Evolutionary conservation across 2,329 filamentous ascomycete species (phyloP).

Genomic region (Metarhizium guizhouense): DNA sequence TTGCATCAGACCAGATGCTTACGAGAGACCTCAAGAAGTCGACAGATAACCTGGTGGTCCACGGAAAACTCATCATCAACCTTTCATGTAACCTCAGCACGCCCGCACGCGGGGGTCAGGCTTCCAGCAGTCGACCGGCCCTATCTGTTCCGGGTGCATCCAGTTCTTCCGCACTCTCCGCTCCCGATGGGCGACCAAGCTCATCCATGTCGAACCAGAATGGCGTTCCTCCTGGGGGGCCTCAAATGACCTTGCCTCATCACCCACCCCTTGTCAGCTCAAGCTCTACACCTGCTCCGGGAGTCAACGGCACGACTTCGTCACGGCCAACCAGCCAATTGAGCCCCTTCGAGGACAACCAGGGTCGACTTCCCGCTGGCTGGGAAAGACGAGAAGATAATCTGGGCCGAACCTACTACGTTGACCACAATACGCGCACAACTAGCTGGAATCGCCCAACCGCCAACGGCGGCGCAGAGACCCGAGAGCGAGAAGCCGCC

Average conservation of each 20-base stretch:
- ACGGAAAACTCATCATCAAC: slow-evolving; percentile 95
- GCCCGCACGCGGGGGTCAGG: slow-evolving; percentile 48
- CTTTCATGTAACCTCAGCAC: slow-evolving; percentile 79
- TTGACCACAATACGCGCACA: slow-evolving; percentile 93
- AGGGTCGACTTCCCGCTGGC: slow-evolving; percentile 81
- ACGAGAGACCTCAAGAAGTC: slow-evolving; percentile 96
- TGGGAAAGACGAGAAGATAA: slow-evolving; percentile 98
- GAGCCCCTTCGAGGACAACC: slow-evolving; percentile 93
- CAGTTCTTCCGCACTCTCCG: slow-evolving; percentile 32
- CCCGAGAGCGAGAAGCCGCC: slow-evolving; percentile 74
- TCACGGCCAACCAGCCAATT: slow-evolving; percentile 38
- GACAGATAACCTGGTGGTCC: slow-evolving; percentile 93
- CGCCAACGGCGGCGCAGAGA: slow-evolving; percentile 63
- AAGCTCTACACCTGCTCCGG: slow-evolving; percentile 25
- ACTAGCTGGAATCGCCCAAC: slow-evolving; percentile 94
- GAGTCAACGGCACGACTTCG: slow-evolving; percentile 20
- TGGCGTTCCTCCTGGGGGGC: slow-evolving; percentile 30
- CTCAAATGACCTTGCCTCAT: slow-evolving; percentile 32
- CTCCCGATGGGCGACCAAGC: slow-evolving; percentile 40
- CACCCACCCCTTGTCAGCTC: slow-evolving; percentile 42
- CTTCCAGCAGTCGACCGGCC: slow-evolving; percentile 37
- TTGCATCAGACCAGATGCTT: slow-evolving; percentile 85
- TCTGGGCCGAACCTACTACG: slow-evolving; percentile 90
- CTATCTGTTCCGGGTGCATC: slow-evolving; percentile 35
- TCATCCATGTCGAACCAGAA: slow-evolving; percentile 44